phyloP scores from a whole-genome alignment of 2,329 filamentous ascomycete species.

The Dactylellina haptotyla region DNA sequence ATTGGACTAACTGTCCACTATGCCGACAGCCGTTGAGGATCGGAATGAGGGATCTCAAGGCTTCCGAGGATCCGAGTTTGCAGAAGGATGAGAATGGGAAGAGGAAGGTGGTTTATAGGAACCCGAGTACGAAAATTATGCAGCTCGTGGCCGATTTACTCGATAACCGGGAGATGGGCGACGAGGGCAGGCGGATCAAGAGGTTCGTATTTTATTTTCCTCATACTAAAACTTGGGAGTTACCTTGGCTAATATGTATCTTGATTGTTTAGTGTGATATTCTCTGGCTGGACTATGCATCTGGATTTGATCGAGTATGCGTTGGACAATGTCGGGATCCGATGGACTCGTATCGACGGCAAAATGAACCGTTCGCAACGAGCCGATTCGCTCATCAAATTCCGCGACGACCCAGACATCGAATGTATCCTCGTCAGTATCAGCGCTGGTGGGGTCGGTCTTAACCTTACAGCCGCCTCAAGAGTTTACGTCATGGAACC shows the following conservation, averaged over 20 bases:
- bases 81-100: slow-evolving; percentile 63
- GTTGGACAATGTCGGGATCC: slow-evolving; percentile 58
- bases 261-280: slow-evolving; percentile 66
- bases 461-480: slow-evolving; percentile 60
- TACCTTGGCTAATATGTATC: slow-evolving; percentile 68
- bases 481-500: slow-evolving; percentile 99
- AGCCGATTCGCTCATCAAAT: slow-evolving; percentile 56
- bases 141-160: slow-evolving; percentile 81
- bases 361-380: slow-evolving; percentile 55
- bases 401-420: slow-evolving; percentile 56
- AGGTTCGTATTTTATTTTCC: slow-evolving; percentile 60
- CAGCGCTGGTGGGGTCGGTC: slow-evolving; percentile 59
- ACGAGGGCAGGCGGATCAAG: slow-evolving; percentile 78
- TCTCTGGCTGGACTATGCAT: slow-evolving; percentile 59
- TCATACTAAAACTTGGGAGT: slow-evolving; percentile 85
- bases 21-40: slow-evolving; percentile 74
- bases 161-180: slow-evolving; percentile 71
- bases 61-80: slow-evolving; percentile 63
- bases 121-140: slow-evolving; percentile 90
- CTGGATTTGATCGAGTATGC: slow-evolving; percentile 54
- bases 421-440: slow-evolving; percentile 59
- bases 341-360: slow-evolving; percentile 59
- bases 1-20: slow-evolving; percentile 68
- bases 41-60: slow-evolving; percentile 75
- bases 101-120: slow-evolving; percentile 77